A percentile compares a stretch with the other conserved stretches of the same genome.
Conservation (phyloP, 1,139 yeast species). For the Zygosaccharomyces sapae region DNA sequence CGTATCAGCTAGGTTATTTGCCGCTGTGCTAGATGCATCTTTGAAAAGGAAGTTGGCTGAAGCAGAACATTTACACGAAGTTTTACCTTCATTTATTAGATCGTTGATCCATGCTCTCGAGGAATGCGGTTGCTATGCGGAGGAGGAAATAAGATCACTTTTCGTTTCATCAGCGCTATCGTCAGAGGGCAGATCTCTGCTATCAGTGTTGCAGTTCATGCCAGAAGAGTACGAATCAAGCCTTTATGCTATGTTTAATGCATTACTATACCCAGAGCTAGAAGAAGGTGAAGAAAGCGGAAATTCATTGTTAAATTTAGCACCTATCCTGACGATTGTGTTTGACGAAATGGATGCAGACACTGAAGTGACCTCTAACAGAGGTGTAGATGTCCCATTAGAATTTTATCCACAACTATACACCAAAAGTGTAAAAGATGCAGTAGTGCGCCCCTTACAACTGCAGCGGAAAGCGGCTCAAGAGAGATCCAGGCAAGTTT, state of each 20-base stretch:
- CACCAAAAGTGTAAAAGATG: slow-evolving; percentile 27
- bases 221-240: slow-evolving; percentile 35
- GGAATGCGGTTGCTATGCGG: slow-evolving; percentile 17
- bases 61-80: slow-evolving; percentile 29
- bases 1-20: slow-evolving; percentile 24
- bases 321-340: slow-evolving; percentile 32
- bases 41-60: slow-evolving; percentile 20
- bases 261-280: slow-evolving; percentile 30
- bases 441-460: slow-evolving; percentile 27
- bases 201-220: slow-evolving; percentile 31
- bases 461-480: slow-evolving; percentile 24
- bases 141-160: slow-evolving; percentile 13
- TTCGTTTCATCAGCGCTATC: slow-evolving; percentile 31
- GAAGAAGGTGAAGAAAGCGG: slow-evolving; percentile 16
- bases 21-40: slow-evolving; percentile 21
- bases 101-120: slow-evolving; percentile 25
- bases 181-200: slow-evolving; percentile 20
- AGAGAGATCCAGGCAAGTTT: slow-evolving; percentile 17
- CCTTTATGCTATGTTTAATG: slow-evolving; percentile 34
- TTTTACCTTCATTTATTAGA: slow-evolving; percentile 30
- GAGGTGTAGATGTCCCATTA: slow-evolving; percentile 33
- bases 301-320: slow-evolving; percentile 27
- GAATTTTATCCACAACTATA: slow-evolving; percentile 35
- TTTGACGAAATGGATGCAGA: slow-evolving; percentile 33
- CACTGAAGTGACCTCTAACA: slow-evolving; percentile 20